phyloP scores from a whole-genome alignment of 1,139 yeast species.

The Arxiozyma telluris region DNA sequence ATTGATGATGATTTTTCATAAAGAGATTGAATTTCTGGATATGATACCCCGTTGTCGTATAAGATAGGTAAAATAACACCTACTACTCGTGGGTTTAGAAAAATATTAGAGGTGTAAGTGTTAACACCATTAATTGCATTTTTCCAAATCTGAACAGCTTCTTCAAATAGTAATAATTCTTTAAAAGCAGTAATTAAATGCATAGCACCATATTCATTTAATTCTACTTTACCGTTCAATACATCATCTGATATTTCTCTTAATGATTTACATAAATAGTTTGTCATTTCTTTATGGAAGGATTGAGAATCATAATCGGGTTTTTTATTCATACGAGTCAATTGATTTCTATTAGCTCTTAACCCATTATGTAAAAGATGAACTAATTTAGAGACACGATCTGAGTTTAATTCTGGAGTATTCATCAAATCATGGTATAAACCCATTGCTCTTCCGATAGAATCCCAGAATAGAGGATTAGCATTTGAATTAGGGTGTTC shows the following conservation, averaged over 20 bases:
- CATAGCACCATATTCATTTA: constrained; percentile 47
- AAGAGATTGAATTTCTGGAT: constrained; percentile 47
- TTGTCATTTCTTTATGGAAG: constrained; percentile 42
- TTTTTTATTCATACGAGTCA: constrained; percentile 42
- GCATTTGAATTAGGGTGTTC: constrained; percentile 24
- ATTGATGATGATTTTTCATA: constrained; percentile 37
- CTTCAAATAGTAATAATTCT: constrained; percentile 43
- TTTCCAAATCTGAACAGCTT: constrained; percentile 48
- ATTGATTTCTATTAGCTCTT: constrained; percentile 42
- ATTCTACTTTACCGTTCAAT: constrained; percentile 31
- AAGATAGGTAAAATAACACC: constrained; percentile 67
- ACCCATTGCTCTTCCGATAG: constrained; percentile 40
- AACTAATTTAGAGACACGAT: constrained; percentile 38
- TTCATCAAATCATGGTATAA: constrained; percentile 37
- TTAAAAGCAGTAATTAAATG: constrained; percentile 51
- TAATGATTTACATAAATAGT: constrained; percentile 38
- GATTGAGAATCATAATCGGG: constrained; percentile 48
- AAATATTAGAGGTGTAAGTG: constrained; percentile 25
- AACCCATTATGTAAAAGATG: constrained; percentile 43
- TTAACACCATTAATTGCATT: constrained; percentile 33
- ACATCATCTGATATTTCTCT: constrained; percentile 45
- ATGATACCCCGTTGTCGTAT: constrained; percentile 51
- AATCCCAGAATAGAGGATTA: constrained; percentile 37
- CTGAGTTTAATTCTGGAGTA: constrained; percentile 38
- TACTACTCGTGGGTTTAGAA: constrained; percentile 48